Evolutionary conservation across 805 yeast species (phyloP), one percentile per base, ranked within the genome.

Genomic region (Candida wancherniae): DNA sequence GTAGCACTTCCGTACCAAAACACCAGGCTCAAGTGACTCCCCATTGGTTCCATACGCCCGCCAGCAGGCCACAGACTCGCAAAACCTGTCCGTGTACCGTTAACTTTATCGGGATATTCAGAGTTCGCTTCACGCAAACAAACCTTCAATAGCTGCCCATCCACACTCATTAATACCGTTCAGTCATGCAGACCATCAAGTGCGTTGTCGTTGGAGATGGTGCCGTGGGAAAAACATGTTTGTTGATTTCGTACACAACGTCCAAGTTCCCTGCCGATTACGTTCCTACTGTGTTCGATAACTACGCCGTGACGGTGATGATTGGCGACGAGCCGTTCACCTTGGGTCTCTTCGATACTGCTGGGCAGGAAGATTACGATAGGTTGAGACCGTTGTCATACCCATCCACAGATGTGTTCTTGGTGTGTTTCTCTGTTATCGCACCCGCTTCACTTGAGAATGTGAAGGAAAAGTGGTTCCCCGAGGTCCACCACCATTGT

Each of bases 201-300:
- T 92, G 97, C 73, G 97, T 92, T 45, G 97, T 90, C 45, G 97
- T 92, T 34, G 98, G 98, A 45, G 98, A 92, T 67, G 98, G 98
- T 84, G 97, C 97, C 48, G 97, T 92, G 43, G 98, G 98, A 50
- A 90, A 87, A 38, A 90, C 97, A 12, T 90, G 97, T 67, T 76
- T 92, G 42, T 73, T 92, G 48, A 90, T 90, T 54, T 88, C 97
- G 43, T 90, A 90, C 64, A 90, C 97, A 31, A 90, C 96, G 39
- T 84, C 86, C 66, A 92, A 90, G 59, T 90, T 90, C 63, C 98
- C 98, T 18, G 92, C 94, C 34, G 97, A 92, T 63, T 90, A 90
- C 57, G 97, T 90, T 35, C 98, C 97, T 40, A 90, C 98, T n/a
- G 97, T 90, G 26, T 87, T 90, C 53, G 96, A 88, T 57, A 87